These are phyloP conservation scores for Teunomyces gatunensis DNA, from an alignment of 805 yeast genomes.

Conservation along the genomic window DNA sequence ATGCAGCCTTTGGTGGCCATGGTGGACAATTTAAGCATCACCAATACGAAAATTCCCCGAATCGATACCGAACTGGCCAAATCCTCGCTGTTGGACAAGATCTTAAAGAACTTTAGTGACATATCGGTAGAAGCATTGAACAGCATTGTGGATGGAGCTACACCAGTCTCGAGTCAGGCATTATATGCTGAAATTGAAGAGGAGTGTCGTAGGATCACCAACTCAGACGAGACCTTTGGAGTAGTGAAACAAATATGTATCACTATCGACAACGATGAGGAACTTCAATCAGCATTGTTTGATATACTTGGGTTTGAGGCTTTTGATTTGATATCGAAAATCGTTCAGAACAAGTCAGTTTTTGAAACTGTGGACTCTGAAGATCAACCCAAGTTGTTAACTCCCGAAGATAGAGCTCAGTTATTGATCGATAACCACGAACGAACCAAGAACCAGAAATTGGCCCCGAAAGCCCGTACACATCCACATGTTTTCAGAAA, in stretches of 20 bases:
- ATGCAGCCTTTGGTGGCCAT: conserved; percentile 67
- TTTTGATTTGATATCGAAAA: conserved; percentile 69
- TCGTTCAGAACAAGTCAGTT: conserved; percentile 47
- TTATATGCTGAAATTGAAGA: conserved; percentile 18
- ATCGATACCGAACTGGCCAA: conserved; percentile 35
- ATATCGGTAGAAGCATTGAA: conserved; percentile 31
- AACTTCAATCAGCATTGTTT: conserved; percentile 66
- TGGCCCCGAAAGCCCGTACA: conserved; percentile 47
- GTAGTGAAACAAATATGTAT: conserved; percentile 31
- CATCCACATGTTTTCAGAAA: conserved; percentile 88
- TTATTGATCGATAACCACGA: conserved; percentile 51
- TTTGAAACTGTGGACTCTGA: too few species aligned
- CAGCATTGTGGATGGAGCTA: conserved; percentile 19
- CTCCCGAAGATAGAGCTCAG: conserved; percentile 54
- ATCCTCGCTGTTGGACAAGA: conserved; percentile 22
- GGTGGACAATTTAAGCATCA: conserved; percentile 26
- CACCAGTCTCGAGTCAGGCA: conserved; percentile 7
- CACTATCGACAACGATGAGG: conserved; percentile 48
- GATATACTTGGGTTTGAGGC: conserved; percentile 86
- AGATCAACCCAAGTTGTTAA: conserved; percentile 31
- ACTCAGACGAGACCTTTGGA: conserved; percentile 28
- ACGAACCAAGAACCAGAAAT: conserved; percentile 46
- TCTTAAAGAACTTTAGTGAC: conserved; percentile 37
- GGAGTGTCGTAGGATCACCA: conserved; percentile 35
- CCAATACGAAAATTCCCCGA: conserved; percentile 29